phyloP scores from a whole-genome alignment of 179 eudicot species.

The Sideroxylon spinosum region DNA sequence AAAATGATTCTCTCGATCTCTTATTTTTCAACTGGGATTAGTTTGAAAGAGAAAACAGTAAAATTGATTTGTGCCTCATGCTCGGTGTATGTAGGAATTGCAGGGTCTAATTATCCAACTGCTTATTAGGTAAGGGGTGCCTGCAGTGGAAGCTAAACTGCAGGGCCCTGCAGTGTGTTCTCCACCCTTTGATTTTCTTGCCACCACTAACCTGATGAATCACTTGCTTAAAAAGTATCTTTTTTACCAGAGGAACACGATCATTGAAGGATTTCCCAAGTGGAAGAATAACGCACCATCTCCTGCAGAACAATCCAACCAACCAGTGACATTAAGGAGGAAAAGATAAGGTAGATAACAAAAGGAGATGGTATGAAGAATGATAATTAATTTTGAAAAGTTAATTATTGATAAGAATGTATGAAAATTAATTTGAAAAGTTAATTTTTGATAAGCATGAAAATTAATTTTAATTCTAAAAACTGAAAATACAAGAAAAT shows the following conservation, averaged over 20 bases:
- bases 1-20: no score
- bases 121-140: no score
- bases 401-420: background rate
- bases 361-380: background rate
- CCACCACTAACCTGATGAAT: no score
- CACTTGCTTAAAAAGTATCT: slow-evolving; percentile 59
- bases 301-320: slow-evolving; percentile 61
- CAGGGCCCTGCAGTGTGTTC: no score
- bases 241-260: slow-evolving; percentile 40
- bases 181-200: no score
- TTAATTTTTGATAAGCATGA: no score
- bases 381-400: background rate
- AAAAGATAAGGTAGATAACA: background rate
- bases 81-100: no score
- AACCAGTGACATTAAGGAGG: slow-evolving; percentile 30
- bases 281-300: slow-evolving; percentile 46
- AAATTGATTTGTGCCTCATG: no score
- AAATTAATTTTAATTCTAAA: background rate
- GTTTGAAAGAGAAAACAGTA: no score
- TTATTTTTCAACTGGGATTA: no score
- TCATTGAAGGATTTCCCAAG: slow-evolving; percentile 47
- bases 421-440: background rate
- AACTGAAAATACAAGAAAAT: background rate
- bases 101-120: no score
- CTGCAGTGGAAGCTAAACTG: no score